A percentile compares a stretch with the other conserved stretches of the same genome.
Evolutionary conservation across 176 grass and related monocot species (phyloP).

Genomic region (Lolium perenne): DNA sequence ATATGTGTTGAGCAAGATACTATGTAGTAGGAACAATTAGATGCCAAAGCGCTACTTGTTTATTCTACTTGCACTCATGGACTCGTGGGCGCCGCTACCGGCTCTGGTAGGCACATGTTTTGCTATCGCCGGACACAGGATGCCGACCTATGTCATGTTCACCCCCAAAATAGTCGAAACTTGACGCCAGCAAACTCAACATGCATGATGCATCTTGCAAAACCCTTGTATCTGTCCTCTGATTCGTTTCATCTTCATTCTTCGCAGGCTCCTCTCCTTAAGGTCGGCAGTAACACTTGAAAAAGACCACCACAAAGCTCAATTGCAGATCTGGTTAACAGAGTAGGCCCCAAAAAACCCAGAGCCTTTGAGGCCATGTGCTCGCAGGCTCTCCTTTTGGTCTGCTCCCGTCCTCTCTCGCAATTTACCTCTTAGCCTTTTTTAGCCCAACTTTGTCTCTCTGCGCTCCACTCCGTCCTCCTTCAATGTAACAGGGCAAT

Average conservation of each 20-base stretch:
- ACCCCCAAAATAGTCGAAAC: not conserved
- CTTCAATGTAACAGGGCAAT: conserved; percentile 38
- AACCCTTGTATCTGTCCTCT: not conserved
- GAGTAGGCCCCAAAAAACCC: not conserved
- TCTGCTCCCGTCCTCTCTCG: conserved; percentile 5
- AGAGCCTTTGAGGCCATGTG: conserved; percentile 1
- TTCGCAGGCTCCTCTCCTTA: not conserved
- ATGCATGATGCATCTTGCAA: not conserved
- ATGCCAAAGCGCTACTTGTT: not conserved
- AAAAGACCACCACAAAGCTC: not conserved
- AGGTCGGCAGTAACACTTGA: conserved; percentile 11
- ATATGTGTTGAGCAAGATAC: not conserved
- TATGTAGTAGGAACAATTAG: too few species aligned
- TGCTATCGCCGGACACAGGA: not conserved
- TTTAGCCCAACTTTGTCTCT: conserved; percentile 1
- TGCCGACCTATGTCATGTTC: not conserved
- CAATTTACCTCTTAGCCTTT: not conserved
- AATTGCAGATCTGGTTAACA: not conserved
- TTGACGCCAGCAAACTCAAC: not conserved
- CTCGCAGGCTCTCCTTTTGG: conserved; percentile 20
- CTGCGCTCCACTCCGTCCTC: not conserved
- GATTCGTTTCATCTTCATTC: not conserved
- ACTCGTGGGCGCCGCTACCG: not conserved
- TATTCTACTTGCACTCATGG: not conserved
- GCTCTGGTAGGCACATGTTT: not conserved